phyloP scores from a whole-genome alignment of 1,139 yeast genomes.

The Debaryomyces coudertii region DNA sequence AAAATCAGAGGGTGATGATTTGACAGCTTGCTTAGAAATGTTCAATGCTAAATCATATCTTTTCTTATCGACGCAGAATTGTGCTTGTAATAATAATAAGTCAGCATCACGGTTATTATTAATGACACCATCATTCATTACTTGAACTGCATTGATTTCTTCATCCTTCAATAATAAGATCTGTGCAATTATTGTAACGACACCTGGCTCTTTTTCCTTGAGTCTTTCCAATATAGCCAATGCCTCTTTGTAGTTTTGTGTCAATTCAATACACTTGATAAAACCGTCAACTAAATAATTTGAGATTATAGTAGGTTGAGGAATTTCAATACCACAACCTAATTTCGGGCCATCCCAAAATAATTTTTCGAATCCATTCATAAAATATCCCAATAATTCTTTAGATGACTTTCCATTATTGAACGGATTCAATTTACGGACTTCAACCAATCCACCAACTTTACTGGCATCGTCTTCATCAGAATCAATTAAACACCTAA shows the following conservation, averaged over 20 bases:
- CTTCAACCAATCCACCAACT: constrained; percentile 55
- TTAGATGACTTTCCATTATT: constrained; percentile 40
- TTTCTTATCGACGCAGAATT: constrained; percentile 67
- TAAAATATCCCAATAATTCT: constrained; percentile 55
- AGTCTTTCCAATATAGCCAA: constrained; percentile 52
- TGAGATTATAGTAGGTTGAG: constrained; percentile 67
- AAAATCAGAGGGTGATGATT: constrained; percentile 83
- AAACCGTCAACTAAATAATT: constrained; percentile 82
- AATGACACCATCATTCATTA: constrained; percentile 63
- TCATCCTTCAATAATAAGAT: constrained; percentile 62
- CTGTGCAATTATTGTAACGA: constrained; percentile 59
- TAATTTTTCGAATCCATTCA: constrained; percentile 61
- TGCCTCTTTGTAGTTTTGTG: constrained; percentile 66
- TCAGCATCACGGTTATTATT: constrained; percentile 66
- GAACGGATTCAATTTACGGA: constrained; percentile 60
- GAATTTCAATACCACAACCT: constrained; percentile 71
- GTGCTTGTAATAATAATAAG: constrained; percentile 63
- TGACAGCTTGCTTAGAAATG: constrained; percentile 74
- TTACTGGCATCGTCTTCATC: constrained; percentile 63
- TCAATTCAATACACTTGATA: constrained; percentile 61
- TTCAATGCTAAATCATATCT: constrained; percentile 73
- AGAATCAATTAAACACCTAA: constrained; percentile 69
- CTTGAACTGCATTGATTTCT: constrained; percentile 75
- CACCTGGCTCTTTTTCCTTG: constrained; percentile 49
- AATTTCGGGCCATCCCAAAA: constrained; percentile 67